Evolutionary conservation across 1,284 basidiomycete species (phyloP), one percentile per base, ranked within the genome.

Genomic region (Lentinula novae-zelandiae): DNA sequence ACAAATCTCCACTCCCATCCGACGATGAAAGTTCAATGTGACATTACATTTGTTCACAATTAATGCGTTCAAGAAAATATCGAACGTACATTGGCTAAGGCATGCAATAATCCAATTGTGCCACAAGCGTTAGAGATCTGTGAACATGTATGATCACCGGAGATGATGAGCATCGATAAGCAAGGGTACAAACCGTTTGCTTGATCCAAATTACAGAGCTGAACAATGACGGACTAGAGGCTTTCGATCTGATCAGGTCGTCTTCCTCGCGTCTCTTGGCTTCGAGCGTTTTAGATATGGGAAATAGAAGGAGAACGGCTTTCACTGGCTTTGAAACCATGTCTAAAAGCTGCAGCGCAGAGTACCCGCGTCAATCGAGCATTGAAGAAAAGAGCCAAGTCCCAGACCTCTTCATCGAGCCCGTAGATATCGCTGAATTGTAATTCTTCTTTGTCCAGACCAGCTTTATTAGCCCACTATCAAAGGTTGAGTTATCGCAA

Each of bases 41-140:
- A 6, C 36, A 38, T 38, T 12, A 1, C 3, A 10, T 2, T 9
- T 38, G 36, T 12, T 38, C 7, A 5, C 2, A 9, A 12, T 27
- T 27, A 27, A 27, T 27, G 27, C 3, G 36, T 8, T 38, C 0
- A 38, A 12, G 12, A 1, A 6, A n/a, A 52, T 8, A 13, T 2
- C 20, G 27, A 33, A 71, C 84, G 65, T 63, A 89, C 87, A 67
- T 94, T 94, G 17, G 82, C 82, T 52, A 94, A 70, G 3, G 91
- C 85, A 70, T 96, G 94, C 12, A 96, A 77, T 7, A 96, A 77
- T 0, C 88, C 94, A 67, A 96, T 95, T 0, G 93, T 95, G 1
- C 94, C 94, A 68, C 94, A 96, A 0, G 94, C 93, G 69, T 95
- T 95, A 1, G 80, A 73, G 62, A 95, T 94, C 92, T 93, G 62